phyloP scores from a whole-genome alignment of 2,329 filamentous ascomycete genomes.

The Diaporthe ampelina region DNA sequence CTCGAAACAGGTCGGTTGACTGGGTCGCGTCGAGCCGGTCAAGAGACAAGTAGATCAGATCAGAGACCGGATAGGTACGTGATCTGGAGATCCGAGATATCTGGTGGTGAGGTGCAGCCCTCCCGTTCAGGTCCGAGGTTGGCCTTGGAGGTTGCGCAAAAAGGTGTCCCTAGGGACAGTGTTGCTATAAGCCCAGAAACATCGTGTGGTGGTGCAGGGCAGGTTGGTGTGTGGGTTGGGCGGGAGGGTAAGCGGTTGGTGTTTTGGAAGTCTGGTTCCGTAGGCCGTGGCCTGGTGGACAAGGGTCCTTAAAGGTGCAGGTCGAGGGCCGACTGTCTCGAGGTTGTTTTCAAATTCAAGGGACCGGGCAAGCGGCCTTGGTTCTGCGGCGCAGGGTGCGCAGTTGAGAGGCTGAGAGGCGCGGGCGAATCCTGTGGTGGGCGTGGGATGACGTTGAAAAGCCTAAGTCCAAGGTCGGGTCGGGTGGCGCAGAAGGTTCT shows the following conservation, averaged over 20 bases:
- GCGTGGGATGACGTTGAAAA: conserved; percentile 36
- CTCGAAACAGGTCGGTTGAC: conserved; percentile 34
- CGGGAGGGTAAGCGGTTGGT: conserved; percentile 32
- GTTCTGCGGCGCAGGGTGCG: conserved; percentile 29
- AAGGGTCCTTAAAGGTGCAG: conserved; percentile 1
- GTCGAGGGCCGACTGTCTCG: conserved; percentile 33
- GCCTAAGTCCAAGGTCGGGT: neutral
- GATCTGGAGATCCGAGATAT: conserved; percentile 19
- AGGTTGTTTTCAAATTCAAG: conserved; percentile 36
- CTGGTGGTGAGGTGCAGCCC: conserved; percentile 35
- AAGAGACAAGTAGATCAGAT: conserved; percentile 14
- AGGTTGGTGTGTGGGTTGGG: conserved; percentile 30
- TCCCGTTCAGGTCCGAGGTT: conserved; percentile 38
- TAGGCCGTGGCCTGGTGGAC: conserved; percentile 36
- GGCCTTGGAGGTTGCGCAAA: conserved; percentile 42
- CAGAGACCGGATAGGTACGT: conserved; percentile 14
- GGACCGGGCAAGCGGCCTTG: conserved; percentile 36
- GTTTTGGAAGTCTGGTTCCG: conserved; percentile 35
- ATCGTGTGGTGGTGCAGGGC: conserved; percentile 45
- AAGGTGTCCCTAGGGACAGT: conserved; percentile 62
- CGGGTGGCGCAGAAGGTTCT: conserved; percentile 26
- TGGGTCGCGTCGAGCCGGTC: conserved; percentile 30
- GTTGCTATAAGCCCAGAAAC: conserved; percentile 50
- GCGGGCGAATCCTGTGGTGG: conserved; percentile 35
- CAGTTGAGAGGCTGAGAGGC: neutral